Conservation (phyloP, 257 asterid genomes). For the Nicotiana noctiflora region DNA sequence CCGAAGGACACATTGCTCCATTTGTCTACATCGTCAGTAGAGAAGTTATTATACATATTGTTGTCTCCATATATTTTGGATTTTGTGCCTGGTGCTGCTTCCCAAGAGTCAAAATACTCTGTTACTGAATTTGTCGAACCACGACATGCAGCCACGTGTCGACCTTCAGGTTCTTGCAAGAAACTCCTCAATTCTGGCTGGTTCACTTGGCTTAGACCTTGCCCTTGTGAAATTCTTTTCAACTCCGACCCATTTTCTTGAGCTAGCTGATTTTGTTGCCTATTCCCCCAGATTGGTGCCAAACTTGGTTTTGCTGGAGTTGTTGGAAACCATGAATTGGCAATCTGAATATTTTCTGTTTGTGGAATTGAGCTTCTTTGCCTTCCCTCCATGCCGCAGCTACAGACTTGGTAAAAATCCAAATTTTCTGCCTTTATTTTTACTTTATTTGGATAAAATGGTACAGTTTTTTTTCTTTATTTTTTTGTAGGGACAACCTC, state of each 20-base stretch:
- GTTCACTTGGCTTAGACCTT: neutral
- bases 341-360: neutral
- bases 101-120: constrained; percentile 26
- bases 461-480: neutral
- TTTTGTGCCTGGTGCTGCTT: constrained; percentile 17
- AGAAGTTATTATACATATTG: constrained; percentile 2
- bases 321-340: constrained; percentile 40
- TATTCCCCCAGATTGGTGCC: constrained; percentile 30
- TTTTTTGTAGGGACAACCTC: neutral
- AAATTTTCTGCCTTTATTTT: constrained; percentile 11
- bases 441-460: neutral
- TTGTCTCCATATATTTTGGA: constrained; percentile 13
- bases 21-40: constrained; percentile 15
- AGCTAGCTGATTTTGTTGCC: constrained; percentile 15
- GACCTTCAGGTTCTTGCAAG: constrained; percentile 21
- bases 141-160: neutral
- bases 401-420: constrained; percentile 27
- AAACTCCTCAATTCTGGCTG: constrained; percentile 13
- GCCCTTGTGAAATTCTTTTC: neutral
- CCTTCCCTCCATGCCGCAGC: constrained; percentile 38
- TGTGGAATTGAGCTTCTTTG: constrained; percentile 20
- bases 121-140: constrained; percentile 8
- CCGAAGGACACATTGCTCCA: constrained; percentile 32
- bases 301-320: constrained; percentile 57
- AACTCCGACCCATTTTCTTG: constrained; percentile 14